Evolutionary conservation across 441 rosid species (phyloP).

Genomic region (Eutrema salsugineum): DNA sequence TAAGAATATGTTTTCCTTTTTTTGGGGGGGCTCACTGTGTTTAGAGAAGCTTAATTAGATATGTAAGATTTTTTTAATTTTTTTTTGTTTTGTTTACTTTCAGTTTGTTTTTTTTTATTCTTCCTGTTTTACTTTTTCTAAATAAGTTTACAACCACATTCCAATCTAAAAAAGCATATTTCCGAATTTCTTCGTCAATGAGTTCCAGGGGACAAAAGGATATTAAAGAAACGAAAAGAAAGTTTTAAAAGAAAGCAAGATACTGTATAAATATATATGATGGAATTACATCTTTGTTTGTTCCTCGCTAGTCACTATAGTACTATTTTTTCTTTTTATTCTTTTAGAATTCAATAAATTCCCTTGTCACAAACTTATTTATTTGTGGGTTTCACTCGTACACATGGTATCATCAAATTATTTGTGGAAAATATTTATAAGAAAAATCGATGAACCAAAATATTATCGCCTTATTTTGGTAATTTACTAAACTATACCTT

Average conservation of each 20-base stretch:
- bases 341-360: background rate
- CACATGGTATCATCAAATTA: background rate
- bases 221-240: constrained; percentile 13
- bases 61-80: constrained; percentile 39
- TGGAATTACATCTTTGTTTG: constrained; percentile 16
- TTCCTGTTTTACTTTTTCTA: background rate
- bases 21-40: constrained; percentile 25
- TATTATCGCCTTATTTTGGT: background rate
- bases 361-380: background rate
- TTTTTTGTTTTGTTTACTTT: constrained; percentile 33
- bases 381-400: background rate
- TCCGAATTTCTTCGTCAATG: constrained; percentile 10
- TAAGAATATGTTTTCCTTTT: constrained; percentile 26
- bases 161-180: constrained; percentile 20
- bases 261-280: constrained; percentile 15
- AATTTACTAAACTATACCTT: background rate
- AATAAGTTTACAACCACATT: constrained; percentile 14
- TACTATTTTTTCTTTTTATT: background rate
- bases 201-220: constrained; percentile 19
- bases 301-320: constrained; percentile 28
- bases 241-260: constrained; percentile 18
- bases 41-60: constrained; percentile 34
- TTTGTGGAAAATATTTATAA: background rate
- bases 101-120: constrained; percentile 1
- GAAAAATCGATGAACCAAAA: background rate